Evolutionary conservation across 495 filamentous ascomycete genomes (phyloP), one percentile per base, ranked within the genome.

Genomic region (Aspergillus indologenus): DNA sequence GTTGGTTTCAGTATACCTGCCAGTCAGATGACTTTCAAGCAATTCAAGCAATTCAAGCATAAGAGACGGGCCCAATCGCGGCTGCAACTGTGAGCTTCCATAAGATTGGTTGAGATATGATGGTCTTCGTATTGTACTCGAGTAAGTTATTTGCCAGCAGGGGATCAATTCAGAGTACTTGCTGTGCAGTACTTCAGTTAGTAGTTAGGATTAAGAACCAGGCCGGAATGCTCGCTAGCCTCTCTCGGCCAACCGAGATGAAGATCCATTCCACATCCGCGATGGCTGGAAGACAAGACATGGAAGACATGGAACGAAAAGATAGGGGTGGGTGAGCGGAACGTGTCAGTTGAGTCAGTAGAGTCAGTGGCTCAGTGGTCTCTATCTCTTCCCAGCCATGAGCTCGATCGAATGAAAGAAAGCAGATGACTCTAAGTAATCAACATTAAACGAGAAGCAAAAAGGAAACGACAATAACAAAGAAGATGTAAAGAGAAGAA

Each of bases 261-360:
- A 22, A 21, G 43, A 61, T 61, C 54, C 23, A 57, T 54, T 8
- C 54, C 59, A 29, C 12, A 52, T 60, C 43, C n/a, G 47, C 23
- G 15, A 50, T 31, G 48, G 23, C 48, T 48, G 45, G 45, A 48
- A 8, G 22, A 29, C 22, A 50, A 50, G 21, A n/a, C n/a, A n/a
- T n/a, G n/a, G n/a, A n/a, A n/a, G n/a, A n/a, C n/a, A 48, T 29
- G 19, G 45, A 50, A 26, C 8, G 31, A 51, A 26, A n/a, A 26
- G 15, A 29, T 15, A 31, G 15, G 48, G 24, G 48, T n/a, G n/a
- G n/a, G 3, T 19, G 15, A 18, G 45, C 20, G 21, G 48, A 51
- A 51, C 48, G 48, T 51, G 48, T 24, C 45, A n/a, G n/a, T n/a
- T n/a, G n/a, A n/a, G n/a, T n/a, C n/a, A n/a, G n/a, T n/a, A n/a